Base-by-base conservation (phyloP, 2,329 filamentous ascomycete species). In the Fusarium hainanense region DNA sequence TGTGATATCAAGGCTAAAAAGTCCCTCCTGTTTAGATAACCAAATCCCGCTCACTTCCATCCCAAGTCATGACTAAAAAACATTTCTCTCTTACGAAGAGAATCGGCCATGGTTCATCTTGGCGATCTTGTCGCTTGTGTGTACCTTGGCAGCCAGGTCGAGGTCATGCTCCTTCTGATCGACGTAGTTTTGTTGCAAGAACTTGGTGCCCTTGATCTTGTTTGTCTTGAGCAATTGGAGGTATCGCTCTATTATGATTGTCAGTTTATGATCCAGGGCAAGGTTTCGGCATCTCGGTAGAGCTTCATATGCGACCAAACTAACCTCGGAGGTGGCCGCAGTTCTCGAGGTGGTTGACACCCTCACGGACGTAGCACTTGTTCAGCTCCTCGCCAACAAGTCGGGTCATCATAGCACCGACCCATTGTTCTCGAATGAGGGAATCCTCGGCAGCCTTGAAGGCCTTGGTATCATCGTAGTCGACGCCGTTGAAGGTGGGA, bases 291-390 rank as follows among this genome's bases (percentile, higher is more conserved):
- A 46, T 28, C 51, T 58, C 51, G 32, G 40, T 25, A 23, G 54
- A 59, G 48, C 61, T 55, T 11, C 32, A 49, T 54, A 18, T 41
- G 34, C 32, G 23, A 20, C 11, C 48, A 52, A 52, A 83, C 91
- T 85, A 80, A 96, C 93, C 92, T 91, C 93, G 87, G 81, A 95
- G 80, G 76, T 87, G 84, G 71, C 92, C 92, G 81, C 93, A 96
- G 83, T 95, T 96, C 86, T 95, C 93, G 79, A 96, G 82, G 80
- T 96, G 93, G 81, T 96, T 96, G 72, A 94, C 92, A 59, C 93
- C 93, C 82, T 96, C 92, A 73, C 89, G 86, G 81, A 89, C 89
- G 82, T 96, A 96, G 85, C 93, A 96, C 84, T 93, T 95, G 81
- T 90, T 87, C 83, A 96, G 84, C 85, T 96, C 93, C 79, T 95